Conservation (phyloP, 208 protist genomes). For the Trypanosoma caninum region DNA sequence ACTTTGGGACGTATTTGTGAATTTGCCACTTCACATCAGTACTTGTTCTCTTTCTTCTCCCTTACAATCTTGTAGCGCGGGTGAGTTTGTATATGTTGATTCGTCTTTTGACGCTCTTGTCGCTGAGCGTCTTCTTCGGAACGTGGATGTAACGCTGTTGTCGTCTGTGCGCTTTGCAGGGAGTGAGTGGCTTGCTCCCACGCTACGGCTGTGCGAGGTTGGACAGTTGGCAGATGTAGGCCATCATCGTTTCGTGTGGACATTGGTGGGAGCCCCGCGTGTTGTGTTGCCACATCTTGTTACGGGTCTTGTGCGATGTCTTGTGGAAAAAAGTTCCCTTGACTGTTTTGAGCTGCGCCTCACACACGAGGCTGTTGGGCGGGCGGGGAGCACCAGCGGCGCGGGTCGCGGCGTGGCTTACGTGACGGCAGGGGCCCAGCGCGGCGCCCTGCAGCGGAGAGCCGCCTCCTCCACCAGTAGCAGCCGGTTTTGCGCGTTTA, state of each 20-base stretch:
- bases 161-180: slow-evolving; percentile 44
- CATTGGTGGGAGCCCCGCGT: slow-evolving; percentile 7
- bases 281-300: slow-evolving; percentile 45
- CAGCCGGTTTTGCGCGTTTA: slow-evolving; percentile 43
- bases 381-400: not conserved
- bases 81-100: not conserved
- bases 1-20: slow-evolving; percentile 48
- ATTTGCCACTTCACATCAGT: slow-evolving; percentile 36
- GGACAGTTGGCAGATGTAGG: slow-evolving; percentile 6
- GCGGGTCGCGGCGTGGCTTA: slow-evolving; percentile 30
- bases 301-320: slow-evolving; percentile 27
- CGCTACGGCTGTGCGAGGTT: slow-evolving; percentile 28
- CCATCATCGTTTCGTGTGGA: slow-evolving; percentile 6
- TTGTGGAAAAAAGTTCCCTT: slow-evolving; percentile 31
- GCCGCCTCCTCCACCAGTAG: slow-evolving; percentile 28
- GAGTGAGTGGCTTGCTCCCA: slow-evolving; percentile 19
- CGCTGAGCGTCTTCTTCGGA: not conserved
- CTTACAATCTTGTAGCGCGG: too few relatives aligned
- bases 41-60: too few relatives aligned
- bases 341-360: slow-evolving; percentile 29
- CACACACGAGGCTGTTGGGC: not conserved
- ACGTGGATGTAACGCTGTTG: slow-evolving; percentile 29
- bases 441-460: slow-evolving; percentile 12
- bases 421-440: slow-evolving; percentile 24
- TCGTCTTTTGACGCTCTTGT: not conserved